Conservation (phyloP, 164 flowering plant genomes). For the Vitis labrusca region DNA sequence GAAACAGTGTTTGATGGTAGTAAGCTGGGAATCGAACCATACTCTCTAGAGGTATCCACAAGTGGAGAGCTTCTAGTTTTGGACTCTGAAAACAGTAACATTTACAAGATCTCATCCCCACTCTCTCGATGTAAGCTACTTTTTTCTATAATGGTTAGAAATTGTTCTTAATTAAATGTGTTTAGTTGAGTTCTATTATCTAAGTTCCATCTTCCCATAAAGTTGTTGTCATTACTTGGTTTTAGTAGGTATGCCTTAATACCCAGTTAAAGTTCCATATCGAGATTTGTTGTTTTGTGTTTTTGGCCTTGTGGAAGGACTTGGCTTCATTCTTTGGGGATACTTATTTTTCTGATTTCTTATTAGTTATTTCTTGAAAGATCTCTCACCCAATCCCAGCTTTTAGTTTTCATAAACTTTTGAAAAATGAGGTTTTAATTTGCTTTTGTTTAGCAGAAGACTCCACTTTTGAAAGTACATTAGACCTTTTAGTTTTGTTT, state of each 20-base stretch:
- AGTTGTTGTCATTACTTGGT: not conserved
- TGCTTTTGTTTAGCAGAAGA: slow-evolving; percentile 43
- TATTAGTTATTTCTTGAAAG: slow-evolving; percentile 3
- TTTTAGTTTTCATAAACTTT: not conserved
- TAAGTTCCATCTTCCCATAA: not conserved
- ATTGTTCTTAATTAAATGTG: not conserved
- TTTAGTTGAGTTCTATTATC: not conserved
- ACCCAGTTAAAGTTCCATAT: too few species aligned
- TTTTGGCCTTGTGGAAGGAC: not conserved
- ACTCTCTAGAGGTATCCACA: slow-evolving; percentile 45
- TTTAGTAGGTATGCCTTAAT: too few species aligned
- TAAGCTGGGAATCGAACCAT: slow-evolving; percentile 63
- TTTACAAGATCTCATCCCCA: slow-evolving; percentile 58
- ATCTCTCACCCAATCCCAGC: not conserved
- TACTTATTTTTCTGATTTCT: slow-evolving; percentile 1
- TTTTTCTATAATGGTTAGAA: not conserved
- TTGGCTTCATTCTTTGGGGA: slow-evolving; percentile 10
- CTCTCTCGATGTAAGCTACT: slow-evolving; percentile 50
- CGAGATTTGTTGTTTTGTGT: too few species aligned
- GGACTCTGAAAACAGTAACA: slow-evolving; percentile 65
- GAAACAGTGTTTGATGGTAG: slow-evolving; percentile 76
- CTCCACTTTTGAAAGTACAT: slow-evolving; percentile 29
- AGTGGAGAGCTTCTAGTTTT: slow-evolving; percentile 55
- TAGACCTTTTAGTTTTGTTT: slow-evolving; percentile 18
- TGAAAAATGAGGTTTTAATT: not conserved